Base-by-base conservation (phyloP, 2,329 filamentous ascomycete species). In the Neocatenulostroma microsporum region DNA sequence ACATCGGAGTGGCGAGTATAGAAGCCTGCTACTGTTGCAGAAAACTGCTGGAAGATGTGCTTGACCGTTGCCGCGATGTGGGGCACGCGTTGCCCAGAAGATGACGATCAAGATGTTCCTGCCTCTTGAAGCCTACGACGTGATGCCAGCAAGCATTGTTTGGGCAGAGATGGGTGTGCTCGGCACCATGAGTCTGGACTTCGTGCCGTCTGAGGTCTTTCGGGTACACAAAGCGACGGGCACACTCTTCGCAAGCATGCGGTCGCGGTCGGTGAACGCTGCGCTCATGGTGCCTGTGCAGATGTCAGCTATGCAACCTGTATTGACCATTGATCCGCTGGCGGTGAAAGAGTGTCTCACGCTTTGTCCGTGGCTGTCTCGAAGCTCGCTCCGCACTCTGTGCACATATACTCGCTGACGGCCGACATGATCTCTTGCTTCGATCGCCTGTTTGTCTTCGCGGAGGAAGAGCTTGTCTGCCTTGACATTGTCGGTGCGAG, bases 71-170 rank as follows among this genome's bases (percentile, higher is more conserved):
- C n/a, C n/a, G n/a, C n/a, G n/a, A n/a, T n/a, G 23, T n/a, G 23
- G 23, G 23, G n/a, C 23, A 24, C 8, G 9, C 23, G n/a, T 24
- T 8, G 8, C 23, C 23, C 8, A 24, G 8, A 8, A 24, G n/a
- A n/a, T 24, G 23, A 8, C 23, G 23, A n/a, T 24, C 23, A 8
- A 32, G 12, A 20, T 32, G 14, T 4, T 32, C 30, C 19, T 7
- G 30, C 17, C 30, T 11, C 30, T 32, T 32, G 30, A 32, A 32
- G 13, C 30, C 30, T 23, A 17, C 20, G 4, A 20, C 13, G 13
- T 5, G 19, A 20, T 23, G 21, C 30, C 20, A 11, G 17, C 30
- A 32, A 11, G 20, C 14, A 6, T 12, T 23, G 17, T 32, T 32
- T 20, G 19, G 30, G 20, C 30, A 32, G 9, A n/a, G 5, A 14